Evolutionary conservation across 2,329 filamentous ascomycete genomes (phyloP), one percentile per base, ranked within the genome.

Genomic region (Bipolaris cookei): DNA sequence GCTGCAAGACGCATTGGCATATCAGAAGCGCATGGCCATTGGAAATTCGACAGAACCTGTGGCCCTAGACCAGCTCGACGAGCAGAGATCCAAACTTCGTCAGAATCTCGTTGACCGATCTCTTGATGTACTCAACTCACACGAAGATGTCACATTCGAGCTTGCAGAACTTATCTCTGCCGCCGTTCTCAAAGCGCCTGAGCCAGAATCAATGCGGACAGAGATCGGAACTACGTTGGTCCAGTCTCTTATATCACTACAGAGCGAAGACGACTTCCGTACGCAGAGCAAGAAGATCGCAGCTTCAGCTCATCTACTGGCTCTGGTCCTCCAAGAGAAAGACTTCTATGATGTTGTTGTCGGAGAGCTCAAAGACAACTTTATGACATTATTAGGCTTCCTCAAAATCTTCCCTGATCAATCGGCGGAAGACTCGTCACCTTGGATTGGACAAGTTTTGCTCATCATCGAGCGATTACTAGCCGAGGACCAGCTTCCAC

Each of bases 381-480:
- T 97, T 38, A 81, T 83, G 8, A 88, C 88, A 35, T 86, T 97
- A 60, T 82, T 97, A 25, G 83, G 82, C 2, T 97, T 97, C 74
- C 85, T 99, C 65, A 89, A 90, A 67, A 80, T 92, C 3, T 81
- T 86, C 4, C 80, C 86, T 0, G 85, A 88, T 23, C 85, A 88
- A 54, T 82, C 89, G 3, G 80, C 84, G 0, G 91, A 96, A 46
- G 90, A 95, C 56, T 81, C 92, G n/a, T 90, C 92, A 4, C 90
- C 92, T 1, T 99, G 94, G 92, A 89, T 98, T 62, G 90, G 92
- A 11, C 93, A 95, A 69, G 87, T 98, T 30, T 82, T 99, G 32
- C 83, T 98, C 14, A 90, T 99, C 47, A 83, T 98, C 46, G 95
- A 99, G 80, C 90, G 90, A 51, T 82, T 98, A 30, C 81, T 99